Evolutionary conservation across 495 filamentous ascomycete species (phyloP), one percentile per base, ranked within the genome.

Genomic region (Xylaria intraflava): DNA sequence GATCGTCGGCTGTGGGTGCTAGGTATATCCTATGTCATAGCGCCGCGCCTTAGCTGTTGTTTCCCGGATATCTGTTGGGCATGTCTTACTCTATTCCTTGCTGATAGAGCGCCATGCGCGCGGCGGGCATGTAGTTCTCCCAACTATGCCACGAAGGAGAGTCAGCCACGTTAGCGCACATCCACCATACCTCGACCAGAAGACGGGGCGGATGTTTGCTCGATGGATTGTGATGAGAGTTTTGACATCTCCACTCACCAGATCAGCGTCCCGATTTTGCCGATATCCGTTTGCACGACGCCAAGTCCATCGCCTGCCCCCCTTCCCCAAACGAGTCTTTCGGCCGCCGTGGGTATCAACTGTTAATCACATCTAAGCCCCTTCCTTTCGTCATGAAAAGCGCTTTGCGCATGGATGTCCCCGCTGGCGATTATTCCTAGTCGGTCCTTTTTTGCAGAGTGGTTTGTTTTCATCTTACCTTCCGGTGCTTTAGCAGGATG

Each of bases 51-150:
- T 16, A 42, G 20, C 5, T 6, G 11, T 16, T 9, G 26, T 4
- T 9, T 49, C 26, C 10, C 31, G 33, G 27, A 1, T 17, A 11
- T 3, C 6, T 38, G 16, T 22, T 27, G 23, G 33, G n/a, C 12
- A 23, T 45, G 39, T 38, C 62, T 42, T 58, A 73, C 71, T 73
- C 69, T 46, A 73, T 55, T 1, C 69, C 69, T 56, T 69, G 69
- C 39, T 73, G 71, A 56, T 72, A 73, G 10, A 73, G 56, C 6
- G 69, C 66, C 57, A 73, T 55, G 12, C 71, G 59, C 11, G 71
- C 69, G 8, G 68, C 69, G 4, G 71, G 71, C 71, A 73, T 73
- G 39, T 73, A 73, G 46, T 73, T 73, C 54, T 72, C 71, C 71
- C 71, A 73, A 49, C 69, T 71, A 38, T 17, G 20, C 1, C 29